Evolutionary conservation across 495 filamentous ascomycete genomes (phyloP).

Genomic region (Bacidia rubella): DNA sequence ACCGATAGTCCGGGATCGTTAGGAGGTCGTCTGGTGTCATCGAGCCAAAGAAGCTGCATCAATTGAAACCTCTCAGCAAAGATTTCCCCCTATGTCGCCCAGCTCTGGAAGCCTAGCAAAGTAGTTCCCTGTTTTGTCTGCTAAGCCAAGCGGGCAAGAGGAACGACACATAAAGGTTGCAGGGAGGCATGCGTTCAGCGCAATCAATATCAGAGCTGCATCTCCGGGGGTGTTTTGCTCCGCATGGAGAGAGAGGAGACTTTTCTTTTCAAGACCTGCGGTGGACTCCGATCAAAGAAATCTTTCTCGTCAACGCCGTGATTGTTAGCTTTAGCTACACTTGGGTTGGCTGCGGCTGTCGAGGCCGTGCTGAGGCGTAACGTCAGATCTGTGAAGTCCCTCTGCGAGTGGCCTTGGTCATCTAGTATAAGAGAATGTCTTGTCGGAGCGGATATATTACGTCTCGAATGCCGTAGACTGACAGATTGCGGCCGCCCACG

Average conservation of each 20-base stretch:
- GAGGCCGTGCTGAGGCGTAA: constrained; percentile 4
- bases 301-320: not conserved
- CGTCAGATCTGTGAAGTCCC: not conserved
- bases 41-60: no score
- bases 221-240: no score
- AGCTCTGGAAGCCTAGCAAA: no score
- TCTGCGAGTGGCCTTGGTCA: not conserved
- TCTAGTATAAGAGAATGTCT: constrained; percentile 2
- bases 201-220: no score
- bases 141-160: no score
- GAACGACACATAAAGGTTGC: no score
- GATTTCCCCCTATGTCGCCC: no score
- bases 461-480: not conserved
- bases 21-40: no score
- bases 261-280: not conserved
- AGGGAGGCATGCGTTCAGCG: no score
- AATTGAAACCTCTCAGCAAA: no score
- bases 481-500: constrained; percentile 4
- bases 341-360: not conserved
- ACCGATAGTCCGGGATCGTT: no score
- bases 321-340: not conserved
- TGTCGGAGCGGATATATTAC: constrained; percentile 5
- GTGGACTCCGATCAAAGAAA: not conserved
- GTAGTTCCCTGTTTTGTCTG: no score
- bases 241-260: not conserved